Percentiles rank a stretch among this genome's conserved stretches.
Conservation (phyloP, 306 rosid species). For the Lithocarpus polystachyus region DNA sequence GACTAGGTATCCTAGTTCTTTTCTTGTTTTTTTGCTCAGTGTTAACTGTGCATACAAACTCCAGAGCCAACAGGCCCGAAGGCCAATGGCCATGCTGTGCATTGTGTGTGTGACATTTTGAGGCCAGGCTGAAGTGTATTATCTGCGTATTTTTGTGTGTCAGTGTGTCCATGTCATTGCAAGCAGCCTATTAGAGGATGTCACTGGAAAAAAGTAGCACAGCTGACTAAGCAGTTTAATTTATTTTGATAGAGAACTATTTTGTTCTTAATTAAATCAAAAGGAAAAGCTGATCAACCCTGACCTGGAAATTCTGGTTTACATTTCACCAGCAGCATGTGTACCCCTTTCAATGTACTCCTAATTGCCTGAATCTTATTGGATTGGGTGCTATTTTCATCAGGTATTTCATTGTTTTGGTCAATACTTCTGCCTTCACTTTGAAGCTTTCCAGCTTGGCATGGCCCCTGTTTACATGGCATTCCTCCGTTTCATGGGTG, state of each 20-base stretch:
- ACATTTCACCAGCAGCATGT: background rate
- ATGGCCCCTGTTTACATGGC: conserved; percentile 99
- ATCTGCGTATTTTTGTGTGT: too few species aligned
- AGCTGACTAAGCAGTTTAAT: background rate
- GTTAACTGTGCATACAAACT: too few species aligned
- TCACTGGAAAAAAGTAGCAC: background rate
- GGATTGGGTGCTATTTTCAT: conserved; percentile 23
- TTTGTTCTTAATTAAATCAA: background rate
- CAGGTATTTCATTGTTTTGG: conserved; percentile 99
- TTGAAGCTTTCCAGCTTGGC: conserved; percentile 98
- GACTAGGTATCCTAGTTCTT: background rate
- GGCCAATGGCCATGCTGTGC: too few species aligned
- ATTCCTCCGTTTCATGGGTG: conserved; percentile 95
- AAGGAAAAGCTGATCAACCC: background rate
- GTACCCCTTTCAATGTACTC: conserved; percentile 9
- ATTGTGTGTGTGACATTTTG: too few species aligned
- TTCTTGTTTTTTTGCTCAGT: too few species aligned
- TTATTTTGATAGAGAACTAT: background rate
- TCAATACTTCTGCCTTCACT: conserved; percentile 95
- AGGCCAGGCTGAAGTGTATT: too few species aligned
- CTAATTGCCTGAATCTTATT: conserved; percentile 18
- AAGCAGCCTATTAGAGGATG: background rate
- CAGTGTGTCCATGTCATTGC: too few species aligned
- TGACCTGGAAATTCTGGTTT: conserved; percentile 8
- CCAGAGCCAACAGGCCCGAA: too few species aligned